Base-by-base conservation (phyloP, 108 stramenopile species). In the Skeletonema costatum region DNA sequence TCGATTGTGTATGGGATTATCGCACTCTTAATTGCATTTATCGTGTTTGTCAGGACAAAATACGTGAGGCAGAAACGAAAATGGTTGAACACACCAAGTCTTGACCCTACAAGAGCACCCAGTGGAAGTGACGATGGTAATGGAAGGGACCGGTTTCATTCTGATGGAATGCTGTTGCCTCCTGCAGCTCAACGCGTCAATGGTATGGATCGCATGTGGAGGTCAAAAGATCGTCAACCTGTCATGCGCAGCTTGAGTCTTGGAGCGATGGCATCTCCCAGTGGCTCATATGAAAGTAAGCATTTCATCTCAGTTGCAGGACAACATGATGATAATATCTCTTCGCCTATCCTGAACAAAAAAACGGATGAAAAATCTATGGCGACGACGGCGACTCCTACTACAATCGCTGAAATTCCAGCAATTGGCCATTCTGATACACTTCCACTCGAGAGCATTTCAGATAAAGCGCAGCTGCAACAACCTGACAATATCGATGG, bases 401-500 rank as follows among this genome's bases (percentile, higher is more conserved):
- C 44, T 16, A 36, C 35, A 6, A 46, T n/a, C 16, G 11, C 44
- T 46, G 44, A 16, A 46, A 46, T 5, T 16, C 19, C 50, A 13
- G 63, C 75, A 50, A 48, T 70, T 4, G 30, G 33, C 9, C 48
- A 68, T 2, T 64, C 76, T 2, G 3, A 41, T 21, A 70, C 74
- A 32, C 42, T 66, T 48, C 74, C 74, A 9, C 14, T 36, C 1
- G 64, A 67, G 11, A 59, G 41, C 29, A 17, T 61, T 32, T 39
- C n/a, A 11, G 41, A 75, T 30, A 64, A 75, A 0, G 41, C 70
- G 8, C 50, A 63, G 1, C 44, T 60, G 19, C 70, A 62, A 60
- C 30, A 64, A 56, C 50, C 70, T 35, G 80, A 75, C 36, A 75
- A 77, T 38, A 70, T 87, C 41, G 83, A 87, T 64, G 86, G 90